Conservation (phyloP, 2,329 filamentous ascomycete species). For the Calonectria fujianensis region DNA sequence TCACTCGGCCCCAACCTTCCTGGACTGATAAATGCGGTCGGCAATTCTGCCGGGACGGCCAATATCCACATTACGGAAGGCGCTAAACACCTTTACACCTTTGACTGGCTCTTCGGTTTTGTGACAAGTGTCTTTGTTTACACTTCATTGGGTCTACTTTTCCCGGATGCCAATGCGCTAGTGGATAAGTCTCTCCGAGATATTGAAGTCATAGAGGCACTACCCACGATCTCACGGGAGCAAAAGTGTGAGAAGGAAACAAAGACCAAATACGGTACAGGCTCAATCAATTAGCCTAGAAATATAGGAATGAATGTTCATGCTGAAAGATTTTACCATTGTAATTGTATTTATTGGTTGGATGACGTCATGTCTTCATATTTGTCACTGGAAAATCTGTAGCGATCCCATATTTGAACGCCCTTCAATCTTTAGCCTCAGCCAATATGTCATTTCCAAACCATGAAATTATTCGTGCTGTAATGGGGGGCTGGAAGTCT, state of each 20-base stretch:
- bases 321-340: not conserved
- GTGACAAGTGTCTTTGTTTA: not conserved
- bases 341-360: not conserved
- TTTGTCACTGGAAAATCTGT: too few relatives aligned
- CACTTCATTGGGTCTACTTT: not conserved
- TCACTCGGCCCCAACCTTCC: not conserved
- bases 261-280: not conserved
- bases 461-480: too few relatives aligned
- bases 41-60: not conserved
- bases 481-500: too few relatives aligned
- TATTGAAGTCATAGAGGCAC: not conserved
- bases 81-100: not conserved
- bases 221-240: not conserved
- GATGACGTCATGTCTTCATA: not conserved
- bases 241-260: not conserved
- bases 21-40: not conserved
- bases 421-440: too few relatives aligned
- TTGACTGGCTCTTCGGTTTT: conserved; percentile 5
- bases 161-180: not conserved
- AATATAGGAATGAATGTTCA: not conserved
- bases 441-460: too few relatives aligned
- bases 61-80: not conserved
- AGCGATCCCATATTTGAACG: too few relatives aligned
- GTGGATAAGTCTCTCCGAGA: not conserved
- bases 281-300: not conserved